phyloP scores from a whole-genome alignment of 2,329 filamentous ascomycete genomes.

The Aureobasidium subglaciale region DNA sequence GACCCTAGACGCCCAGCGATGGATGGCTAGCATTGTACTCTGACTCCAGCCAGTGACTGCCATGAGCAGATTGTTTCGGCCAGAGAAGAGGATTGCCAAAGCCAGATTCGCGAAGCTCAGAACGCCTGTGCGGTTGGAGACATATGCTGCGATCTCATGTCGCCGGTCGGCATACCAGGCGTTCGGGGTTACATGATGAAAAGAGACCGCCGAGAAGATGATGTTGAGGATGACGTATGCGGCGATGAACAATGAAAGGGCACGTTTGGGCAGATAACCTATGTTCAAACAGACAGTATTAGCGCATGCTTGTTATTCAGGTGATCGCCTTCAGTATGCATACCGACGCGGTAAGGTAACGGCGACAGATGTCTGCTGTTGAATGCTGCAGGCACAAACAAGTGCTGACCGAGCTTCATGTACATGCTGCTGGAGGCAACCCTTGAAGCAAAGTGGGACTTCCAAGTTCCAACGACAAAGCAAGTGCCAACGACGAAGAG shows the following conservation, averaged over 20 bases:
- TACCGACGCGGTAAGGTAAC: not conserved
- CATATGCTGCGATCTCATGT: conserved; percentile 29
- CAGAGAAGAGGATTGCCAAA: conserved; percentile 39
- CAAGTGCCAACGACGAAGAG: conserved; percentile 19
- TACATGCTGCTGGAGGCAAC: not conserved
- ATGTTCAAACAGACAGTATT: too few species aligned
- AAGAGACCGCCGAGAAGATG: conserved; percentile 24
- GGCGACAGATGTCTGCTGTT: not conserved
- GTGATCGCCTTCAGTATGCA: not conserved
- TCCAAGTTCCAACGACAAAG: conserved; percentile 5
- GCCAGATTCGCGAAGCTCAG: conserved; percentile 37
- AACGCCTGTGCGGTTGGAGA: conserved; percentile 37
- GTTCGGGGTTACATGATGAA: conserved; percentile 22
- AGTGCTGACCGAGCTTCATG: not conserved
- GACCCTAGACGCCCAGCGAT: conserved; percentile 44
- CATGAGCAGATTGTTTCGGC: conserved; percentile 44
- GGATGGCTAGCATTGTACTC: conserved; percentile 43
- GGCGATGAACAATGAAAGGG: conserved; percentile 25
- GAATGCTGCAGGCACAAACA: not conserved
- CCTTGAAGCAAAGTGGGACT: not conserved
- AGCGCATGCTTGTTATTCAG: too few species aligned
- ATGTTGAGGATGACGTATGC: conserved; percentile 27
- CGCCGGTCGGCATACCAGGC: conserved; percentile 21
- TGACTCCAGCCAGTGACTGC: conserved; percentile 45
- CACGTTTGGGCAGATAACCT: conserved; percentile 21